Conservation (phyloP, 75 land plant genomes). For the Sequoia sempervirens region DNA sequence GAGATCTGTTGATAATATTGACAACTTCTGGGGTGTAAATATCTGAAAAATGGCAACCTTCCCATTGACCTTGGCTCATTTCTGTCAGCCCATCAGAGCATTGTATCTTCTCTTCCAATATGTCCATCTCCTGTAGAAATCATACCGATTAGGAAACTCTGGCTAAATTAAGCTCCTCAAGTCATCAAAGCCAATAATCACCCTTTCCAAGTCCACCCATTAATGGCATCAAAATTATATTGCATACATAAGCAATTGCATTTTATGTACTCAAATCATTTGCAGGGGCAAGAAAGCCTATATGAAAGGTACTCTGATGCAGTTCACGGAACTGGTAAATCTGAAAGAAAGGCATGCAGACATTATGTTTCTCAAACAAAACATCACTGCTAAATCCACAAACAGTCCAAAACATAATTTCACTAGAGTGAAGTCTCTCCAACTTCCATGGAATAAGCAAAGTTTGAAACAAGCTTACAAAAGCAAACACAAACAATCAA, state of each 20-base stretch:
- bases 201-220: background rate
- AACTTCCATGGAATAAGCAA: background rate
- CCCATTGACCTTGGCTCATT: slow-evolving; percentile 84
- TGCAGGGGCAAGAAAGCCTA: background rate
- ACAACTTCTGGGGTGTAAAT: slow-evolving; percentile 64
- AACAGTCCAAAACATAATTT: background rate
- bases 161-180: background rate
- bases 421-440: background rate
- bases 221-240: background rate
- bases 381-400: background rate
- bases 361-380: background rate
- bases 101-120: slow-evolving; percentile 59
- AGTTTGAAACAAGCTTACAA: background rate
- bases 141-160: background rate
- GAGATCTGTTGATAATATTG: slow-evolving; percentile 47
- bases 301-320: background rate
- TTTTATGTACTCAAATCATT: no score
- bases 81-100: slow-evolving; percentile 56
- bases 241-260: background rate
- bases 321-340: background rate
- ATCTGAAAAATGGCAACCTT: slow-evolving; percentile 63
- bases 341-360: background rate
- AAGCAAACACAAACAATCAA: background rate
- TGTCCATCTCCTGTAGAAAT: slow-evolving; percentile 53
- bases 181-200: background rate